Conservation (phyloP, 495 filamentous ascomycete species). For the Aspergillus kassunensis region DNA sequence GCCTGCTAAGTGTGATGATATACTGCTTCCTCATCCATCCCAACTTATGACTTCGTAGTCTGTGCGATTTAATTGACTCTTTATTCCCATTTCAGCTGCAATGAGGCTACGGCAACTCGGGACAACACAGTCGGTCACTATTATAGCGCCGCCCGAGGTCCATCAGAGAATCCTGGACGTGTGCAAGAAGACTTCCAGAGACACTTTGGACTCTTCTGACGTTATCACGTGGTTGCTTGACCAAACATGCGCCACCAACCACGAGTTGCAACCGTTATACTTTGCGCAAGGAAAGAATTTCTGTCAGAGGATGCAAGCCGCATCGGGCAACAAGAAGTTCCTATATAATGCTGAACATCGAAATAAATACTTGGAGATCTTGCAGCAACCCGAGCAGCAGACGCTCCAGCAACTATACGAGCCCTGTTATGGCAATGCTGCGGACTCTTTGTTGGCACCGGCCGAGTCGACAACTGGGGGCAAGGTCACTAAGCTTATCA, state of each 20-base stretch:
- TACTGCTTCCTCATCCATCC: conserved; percentile 23
- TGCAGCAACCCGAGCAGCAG: background rate
- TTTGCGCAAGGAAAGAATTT: conserved; percentile 56
- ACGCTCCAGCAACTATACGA: background rate
- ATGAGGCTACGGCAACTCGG: conserved; percentile 61
- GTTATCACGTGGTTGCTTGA: conserved; percentile 58
- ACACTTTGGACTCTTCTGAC: conserved; percentile 36
- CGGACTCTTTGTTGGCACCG: background rate
- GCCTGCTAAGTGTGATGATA: too few species aligned
- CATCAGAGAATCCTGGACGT: conserved; percentile 42
- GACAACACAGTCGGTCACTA: conserved; percentile 56
- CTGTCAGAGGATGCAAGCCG: conserved; percentile 33
- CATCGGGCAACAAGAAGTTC: conserved; percentile 25
- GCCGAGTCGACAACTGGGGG: background rate
- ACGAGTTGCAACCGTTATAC: conserved; percentile 53
- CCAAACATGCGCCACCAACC: conserved; percentile 54
- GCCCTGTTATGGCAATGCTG: background rate
- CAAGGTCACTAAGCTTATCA: background rate
- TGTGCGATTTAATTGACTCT: conserved; percentile 46
- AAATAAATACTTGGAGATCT: background rate
- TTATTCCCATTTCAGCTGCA: conserved; percentile 53
- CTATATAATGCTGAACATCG: conserved; percentile 18
- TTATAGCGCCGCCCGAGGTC: conserved; percentile 56
- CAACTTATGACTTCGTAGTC: too few species aligned
- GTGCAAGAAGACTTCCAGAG: conserved; percentile 1